Evolutionary conservation across 306 rosid species (phyloP).

Genomic region (Ochetophila trinervis): DNA sequence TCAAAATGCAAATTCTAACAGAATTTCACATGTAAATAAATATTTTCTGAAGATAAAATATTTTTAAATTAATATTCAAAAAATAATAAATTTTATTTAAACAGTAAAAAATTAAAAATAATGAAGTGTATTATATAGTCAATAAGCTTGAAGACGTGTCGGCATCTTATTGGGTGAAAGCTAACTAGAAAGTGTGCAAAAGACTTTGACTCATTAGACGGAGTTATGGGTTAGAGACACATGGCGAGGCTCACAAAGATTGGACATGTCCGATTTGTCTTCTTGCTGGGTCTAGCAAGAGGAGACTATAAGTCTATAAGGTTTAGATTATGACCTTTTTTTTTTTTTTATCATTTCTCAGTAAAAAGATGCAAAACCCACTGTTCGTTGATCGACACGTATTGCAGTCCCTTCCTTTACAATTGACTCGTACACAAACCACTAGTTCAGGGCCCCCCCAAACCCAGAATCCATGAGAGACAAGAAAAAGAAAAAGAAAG

Average conservation of each 20-base stretch:
- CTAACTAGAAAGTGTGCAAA: not conserved
- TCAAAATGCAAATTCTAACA: too few species aligned
- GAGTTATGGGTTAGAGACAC: not conserved
- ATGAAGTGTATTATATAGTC: not conserved
- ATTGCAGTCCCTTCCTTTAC: not conserved
- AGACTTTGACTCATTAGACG: not conserved
- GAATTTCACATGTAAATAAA: too few species aligned
- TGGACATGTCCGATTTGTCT: not conserved
- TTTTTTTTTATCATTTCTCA: not conserved
- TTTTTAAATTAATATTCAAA: too few species aligned
- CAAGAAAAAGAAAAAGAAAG: too few species aligned
- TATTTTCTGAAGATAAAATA: too few species aligned
- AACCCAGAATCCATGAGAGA: too few species aligned
- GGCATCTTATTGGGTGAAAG: not conserved
- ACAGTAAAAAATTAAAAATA: too few species aligned
- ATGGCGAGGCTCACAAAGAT: not conserved
- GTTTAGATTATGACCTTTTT: not conserved
- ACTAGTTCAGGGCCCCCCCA: not conserved
- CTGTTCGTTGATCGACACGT: slow-evolving; percentile 10
- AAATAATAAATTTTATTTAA: too few species aligned
- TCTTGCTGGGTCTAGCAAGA: too few species aligned
- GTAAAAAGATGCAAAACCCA: slow-evolving; percentile 4
- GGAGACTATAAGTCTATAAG: too few species aligned
- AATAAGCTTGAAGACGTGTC: not conserved
- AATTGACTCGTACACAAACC: too few species aligned